Conservation (phyloP, 1,284 basidiomycete genomes). For the Fistulinella staudtii region DNA sequence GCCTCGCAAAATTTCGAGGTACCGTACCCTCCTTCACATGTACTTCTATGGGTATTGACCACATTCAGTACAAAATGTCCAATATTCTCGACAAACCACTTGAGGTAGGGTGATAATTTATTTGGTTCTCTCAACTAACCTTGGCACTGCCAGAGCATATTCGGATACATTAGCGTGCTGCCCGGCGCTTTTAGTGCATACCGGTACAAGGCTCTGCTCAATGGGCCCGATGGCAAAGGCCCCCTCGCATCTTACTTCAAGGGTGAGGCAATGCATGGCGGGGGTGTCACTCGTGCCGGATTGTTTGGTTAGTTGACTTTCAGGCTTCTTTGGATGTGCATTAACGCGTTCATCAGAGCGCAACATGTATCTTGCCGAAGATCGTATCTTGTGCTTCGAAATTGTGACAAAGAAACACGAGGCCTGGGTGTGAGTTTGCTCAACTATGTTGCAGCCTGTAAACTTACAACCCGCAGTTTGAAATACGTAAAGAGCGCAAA, state of each 20-base stretch:
- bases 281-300: constrained; percentile 53
- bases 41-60: constrained; percentile 1
- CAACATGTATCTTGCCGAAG: constrained; percentile 91
- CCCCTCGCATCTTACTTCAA: constrained; percentile 90
- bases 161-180: constrained; percentile 87
- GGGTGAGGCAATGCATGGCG: constrained; percentile 84
- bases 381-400: constrained; percentile 97
- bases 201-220: constrained; percentile 80
- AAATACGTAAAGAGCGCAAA: constrained; percentile 92
- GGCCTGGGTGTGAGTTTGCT: constrained; percentile 66
- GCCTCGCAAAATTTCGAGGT: constrained; percentile 90
- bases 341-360: constrained; percentile 45
- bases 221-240: constrained; percentile 78
- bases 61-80: constrained; percentile 78
- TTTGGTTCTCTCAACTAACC: not conserved
- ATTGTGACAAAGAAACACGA: constrained; percentile 90
- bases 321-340: not conserved
- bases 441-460: not conserved
- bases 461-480: constrained; percentile 44
- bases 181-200: constrained; percentile 93
- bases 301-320: constrained; percentile 51
- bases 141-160: constrained; percentile 59
- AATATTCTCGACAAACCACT: constrained; percentile 92
- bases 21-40: constrained; percentile 2
- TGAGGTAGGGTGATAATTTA: constrained; percentile 46